phyloP scores from a whole-genome alignment of 352 stramenopile genomes.

The Pythium phragmitis region DNA sequence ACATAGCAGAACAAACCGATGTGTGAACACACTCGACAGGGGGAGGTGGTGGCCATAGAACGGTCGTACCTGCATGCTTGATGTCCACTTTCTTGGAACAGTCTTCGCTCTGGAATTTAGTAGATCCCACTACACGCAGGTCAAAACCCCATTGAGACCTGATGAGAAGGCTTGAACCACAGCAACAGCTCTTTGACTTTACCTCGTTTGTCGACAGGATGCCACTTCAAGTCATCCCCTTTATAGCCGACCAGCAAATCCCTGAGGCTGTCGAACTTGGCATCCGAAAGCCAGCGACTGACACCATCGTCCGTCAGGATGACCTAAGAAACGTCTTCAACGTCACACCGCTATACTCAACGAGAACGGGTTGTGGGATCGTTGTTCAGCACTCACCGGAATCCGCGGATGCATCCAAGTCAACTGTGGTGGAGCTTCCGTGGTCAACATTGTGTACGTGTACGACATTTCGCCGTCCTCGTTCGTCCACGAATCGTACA shows the following conservation, averaged over 20 bases:
- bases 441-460: slow-evolving; percentile 89
- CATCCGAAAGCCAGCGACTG: slow-evolving; percentile 59
- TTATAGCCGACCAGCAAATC: slow-evolving; percentile 55
- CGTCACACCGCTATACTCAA: background rate
- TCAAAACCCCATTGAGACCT: background rate
- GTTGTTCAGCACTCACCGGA: slow-evolving; percentile 39
- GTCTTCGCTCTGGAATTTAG: slow-evolving; percentile 71
- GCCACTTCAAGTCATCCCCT: slow-evolving; percentile 56
- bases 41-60: background rate
- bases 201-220: slow-evolving; percentile 81
- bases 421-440: slow-evolving; percentile 57
- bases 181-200: background rate
- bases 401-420: slow-evolving; percentile 87
- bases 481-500: slow-evolving; percentile 84
- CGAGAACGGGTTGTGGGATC: background rate
- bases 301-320: slow-evolving; percentile 66
- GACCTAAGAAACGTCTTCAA: slow-evolving; percentile 39
- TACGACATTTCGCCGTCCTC: slow-evolving; percentile 66
- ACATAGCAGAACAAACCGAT: background rate
- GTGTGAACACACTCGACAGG: background rate
- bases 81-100: slow-evolving; percentile 77
- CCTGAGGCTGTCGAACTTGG: slow-evolving; percentile 55
- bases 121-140: slow-evolving; percentile 52
- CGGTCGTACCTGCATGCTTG: slow-evolving; percentile 55
- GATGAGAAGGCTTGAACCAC: background rate